Conservation (phyloP, 495 filamentous ascomycete genomes). For the Halenospora varia region DNA sequence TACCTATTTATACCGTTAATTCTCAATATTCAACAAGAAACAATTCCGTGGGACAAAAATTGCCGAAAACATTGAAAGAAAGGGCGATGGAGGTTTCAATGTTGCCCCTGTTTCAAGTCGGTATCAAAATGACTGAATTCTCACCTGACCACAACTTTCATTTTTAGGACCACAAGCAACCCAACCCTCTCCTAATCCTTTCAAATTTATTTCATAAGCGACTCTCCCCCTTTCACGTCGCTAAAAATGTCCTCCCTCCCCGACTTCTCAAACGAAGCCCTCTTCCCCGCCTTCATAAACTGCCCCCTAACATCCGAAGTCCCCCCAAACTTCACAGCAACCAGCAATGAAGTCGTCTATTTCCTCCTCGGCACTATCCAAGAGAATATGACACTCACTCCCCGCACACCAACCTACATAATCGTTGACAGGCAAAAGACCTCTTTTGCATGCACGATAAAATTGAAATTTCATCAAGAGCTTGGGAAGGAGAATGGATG, state of each 20-base stretch:
- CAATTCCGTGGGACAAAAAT: no score
- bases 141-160: no score
- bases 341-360: not conserved
- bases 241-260: conserved; percentile 15
- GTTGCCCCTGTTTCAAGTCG: no score
- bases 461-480: not conserved
- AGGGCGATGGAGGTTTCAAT: no score
- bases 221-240: no score
- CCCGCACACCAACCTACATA: conserved; percentile 19
- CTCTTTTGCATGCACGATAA: conserved; percentile 18
- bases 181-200: no score
- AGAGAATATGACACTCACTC: conserved; percentile 22
- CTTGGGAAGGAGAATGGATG: not conserved
- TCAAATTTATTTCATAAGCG: no score
- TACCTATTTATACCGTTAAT: no score
- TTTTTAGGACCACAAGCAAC: no score
- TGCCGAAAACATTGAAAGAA: no score
- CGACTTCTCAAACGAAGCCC: conserved; percentile 8
- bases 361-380: conserved; percentile 17
- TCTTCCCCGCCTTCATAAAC: conserved; percentile 16
- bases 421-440: conserved; percentile 1
- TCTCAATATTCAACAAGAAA: no score
- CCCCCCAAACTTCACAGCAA: not conserved
- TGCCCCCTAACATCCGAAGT: not conserved
- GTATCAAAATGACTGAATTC: no score